Conservation (phyloP, 2,329 filamentous ascomycete genomes). For the Fusarium caatingaense region DNA sequence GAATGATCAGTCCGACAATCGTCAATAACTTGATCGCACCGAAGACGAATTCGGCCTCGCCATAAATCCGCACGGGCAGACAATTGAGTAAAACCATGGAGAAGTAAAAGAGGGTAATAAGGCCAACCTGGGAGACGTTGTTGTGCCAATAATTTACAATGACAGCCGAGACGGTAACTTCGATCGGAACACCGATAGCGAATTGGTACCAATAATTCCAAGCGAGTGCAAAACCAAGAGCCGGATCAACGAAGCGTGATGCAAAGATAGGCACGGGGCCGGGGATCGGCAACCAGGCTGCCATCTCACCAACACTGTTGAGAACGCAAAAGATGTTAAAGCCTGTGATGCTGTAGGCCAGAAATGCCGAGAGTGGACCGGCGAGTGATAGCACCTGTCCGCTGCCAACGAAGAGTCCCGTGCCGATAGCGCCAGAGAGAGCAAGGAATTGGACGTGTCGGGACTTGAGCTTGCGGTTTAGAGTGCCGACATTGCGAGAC, state of each 20-base stretch:
- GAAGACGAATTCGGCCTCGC: conserved; percentile 72
- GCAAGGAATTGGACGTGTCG: conserved; percentile 71
- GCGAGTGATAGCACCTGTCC: conserved; percentile 21
- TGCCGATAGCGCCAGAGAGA: conserved; percentile 32
- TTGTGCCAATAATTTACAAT: conserved; percentile 71
- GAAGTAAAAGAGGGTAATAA: conserved; percentile 23
- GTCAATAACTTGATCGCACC: conserved; percentile 69
- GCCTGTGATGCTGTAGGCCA: conserved; percentile 26
- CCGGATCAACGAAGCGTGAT: conserved; percentile 65
- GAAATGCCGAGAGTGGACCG: conserved; percentile 22
- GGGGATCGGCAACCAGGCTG: conserved; percentile 3
- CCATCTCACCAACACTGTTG: conserved; percentile 52
- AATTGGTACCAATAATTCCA: conserved; percentile 74
- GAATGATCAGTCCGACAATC: conserved; percentile 67
- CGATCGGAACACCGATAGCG: conserved; percentile 67
- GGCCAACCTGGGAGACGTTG: conserved; percentile 25
- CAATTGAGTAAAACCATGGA: conserved; percentile 29
- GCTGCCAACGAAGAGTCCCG: conserved; percentile 30
- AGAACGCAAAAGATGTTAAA: conserved; percentile 24
- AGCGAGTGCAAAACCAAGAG: conserved; percentile 56
- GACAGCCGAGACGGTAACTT: conserved; percentile 68
- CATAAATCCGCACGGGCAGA: conserved; percentile 44
- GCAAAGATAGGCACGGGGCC: conserved; percentile 14
- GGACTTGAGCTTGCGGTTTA: conserved; percentile 56
- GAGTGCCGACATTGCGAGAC: conserved; percentile 27